Conservation (phyloP, 306 rosid genomes). For the barrel medic (Medicago truncatula) region DNA sequence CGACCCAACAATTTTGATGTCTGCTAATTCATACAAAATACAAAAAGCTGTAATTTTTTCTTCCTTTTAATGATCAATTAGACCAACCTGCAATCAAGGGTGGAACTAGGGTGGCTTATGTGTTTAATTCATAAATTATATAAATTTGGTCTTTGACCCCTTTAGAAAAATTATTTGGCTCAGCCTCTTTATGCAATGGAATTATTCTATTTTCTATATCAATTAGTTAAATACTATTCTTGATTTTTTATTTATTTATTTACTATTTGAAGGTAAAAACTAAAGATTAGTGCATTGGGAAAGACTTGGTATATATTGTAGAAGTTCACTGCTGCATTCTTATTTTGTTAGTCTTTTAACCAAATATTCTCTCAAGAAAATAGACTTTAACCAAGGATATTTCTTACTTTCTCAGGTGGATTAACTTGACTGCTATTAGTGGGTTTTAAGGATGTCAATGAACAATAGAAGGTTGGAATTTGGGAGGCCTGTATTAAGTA, state of each 20-base stretch:
- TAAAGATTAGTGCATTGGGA: conserved; percentile 8
- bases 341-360: conserved; percentile 23
- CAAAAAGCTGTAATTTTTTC: too few relatives aligned
- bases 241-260: background rate
- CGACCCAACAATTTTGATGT: conserved; percentile 4
- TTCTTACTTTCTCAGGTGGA: conserved; percentile 29
- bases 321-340: conserved; percentile 2
- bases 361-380: background rate
- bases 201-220: conserved; percentile 15
- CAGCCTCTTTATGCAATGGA: background rate
- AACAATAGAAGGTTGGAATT: conserved; percentile 45
- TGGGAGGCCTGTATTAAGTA: conserved; percentile 77
- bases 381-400: conserved; percentile 15
- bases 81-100: background rate
- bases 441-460: conserved; percentile 52
- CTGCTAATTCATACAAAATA: conserved; percentile 14
- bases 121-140: background rate
- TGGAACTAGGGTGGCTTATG: background rate
- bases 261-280: background rate
- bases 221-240: background rate
- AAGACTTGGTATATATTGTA: background rate
- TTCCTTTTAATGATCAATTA: background rate
- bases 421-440: conserved; percentile 32
- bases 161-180: background rate
- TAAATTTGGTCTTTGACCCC: background rate